Evolutionary conservation across 2,329 filamentous ascomycete genomes (phyloP), one percentile per base, ranked within the genome.

Genomic region (Colletotrichum somersetense): DNA sequence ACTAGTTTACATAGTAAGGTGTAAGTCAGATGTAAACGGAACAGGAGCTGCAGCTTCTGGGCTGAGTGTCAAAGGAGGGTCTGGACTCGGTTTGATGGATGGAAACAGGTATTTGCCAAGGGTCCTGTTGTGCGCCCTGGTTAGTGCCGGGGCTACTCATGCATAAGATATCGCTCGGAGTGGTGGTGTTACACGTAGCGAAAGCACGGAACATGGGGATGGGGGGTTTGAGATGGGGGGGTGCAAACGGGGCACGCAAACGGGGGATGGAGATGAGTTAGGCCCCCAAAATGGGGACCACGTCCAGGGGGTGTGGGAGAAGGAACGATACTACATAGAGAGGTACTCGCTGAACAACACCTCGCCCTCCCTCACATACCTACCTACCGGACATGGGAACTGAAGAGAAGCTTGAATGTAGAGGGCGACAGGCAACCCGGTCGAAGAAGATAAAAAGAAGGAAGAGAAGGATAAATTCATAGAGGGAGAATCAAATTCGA

Each of bases 101-200:
- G 58, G 68, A 57, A 65, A 46, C 44, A 71, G 68, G 40, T 59
- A 38, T 42, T 38, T 42, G 55, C 59, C 48, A 72, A 53, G 70
- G 70, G 70, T 72, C 70, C 61, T 70, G 55, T 44, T 70, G 69
- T 63, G 48, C 55, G 70, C 70, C 69, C 66, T 72, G 50, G 59
- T 72, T 72, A 70, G 66, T 64, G 53, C 46, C 69, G 66, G 59
- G 62, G 65, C 66, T 62, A 64, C 53, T 64, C 69, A 69, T 72
- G 69, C 66, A 55, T 69, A 64, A 48, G 58, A 69, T 59, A 48
- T 63, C 59, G 69, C 40, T 59, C 40, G 33, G 63, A 61, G 59
- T 40, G 66, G 57, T 62, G 33, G 59, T 48, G 59, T 46, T 40
- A 58, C 16, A 58, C 59, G 44, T 52, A 62, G 61, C 46, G 69